Base-by-base conservation (phyloP, 2,329 filamentous ascomycete species). In the Sclerotinia sclerotiorum region DNA sequence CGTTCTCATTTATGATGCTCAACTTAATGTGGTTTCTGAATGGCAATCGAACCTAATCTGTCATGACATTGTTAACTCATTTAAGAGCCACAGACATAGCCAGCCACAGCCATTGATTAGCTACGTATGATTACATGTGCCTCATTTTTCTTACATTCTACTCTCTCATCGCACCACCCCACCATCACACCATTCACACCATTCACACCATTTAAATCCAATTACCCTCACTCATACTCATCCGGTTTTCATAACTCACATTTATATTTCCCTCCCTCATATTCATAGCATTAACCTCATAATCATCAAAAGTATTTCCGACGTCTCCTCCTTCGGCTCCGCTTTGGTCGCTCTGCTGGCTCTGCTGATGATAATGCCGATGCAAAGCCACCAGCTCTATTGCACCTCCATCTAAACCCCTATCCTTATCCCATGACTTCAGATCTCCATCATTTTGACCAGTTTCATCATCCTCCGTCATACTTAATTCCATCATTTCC, bases 171-270 rank as follows among this genome's bases (percentile, higher is more conserved):
- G 2, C 19, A 56, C 19, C 11, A 8, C 32, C 15, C 7, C 19
- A n/a, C n/a, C n/a, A n/a, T 5, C 39, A 15, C 15, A 48, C n/a
- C n/a, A n/a, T n/a, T 13, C 39, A 7, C 5, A 13, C 6, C 21
- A 13, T n/a, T 56, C 29, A 11, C 29, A n/a, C 54, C n/a, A n/a
- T 70, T 42, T 29, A 71, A 52, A 71, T 71, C 70, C 70, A 71
- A 46, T 71, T 71, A 8, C 70, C 68, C 55, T 60, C 55, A 32
- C 61, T 56, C 52, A 69, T 57, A 42, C 46, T 52, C 21, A 35
- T 54, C n/a, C 35, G 46, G 7, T 51, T 63, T n/a, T 51, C 46
- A 27, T 27, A 52, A 13, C 32, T n/a, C n/a, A 15, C 19, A 52
- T 52, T 27, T 42, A 5, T 15, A 24, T 52, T 67, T 17, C 39